phyloP scores from a whole-genome alignment of 139 green algal species.

The Parachlorella kessleri region DNA sequence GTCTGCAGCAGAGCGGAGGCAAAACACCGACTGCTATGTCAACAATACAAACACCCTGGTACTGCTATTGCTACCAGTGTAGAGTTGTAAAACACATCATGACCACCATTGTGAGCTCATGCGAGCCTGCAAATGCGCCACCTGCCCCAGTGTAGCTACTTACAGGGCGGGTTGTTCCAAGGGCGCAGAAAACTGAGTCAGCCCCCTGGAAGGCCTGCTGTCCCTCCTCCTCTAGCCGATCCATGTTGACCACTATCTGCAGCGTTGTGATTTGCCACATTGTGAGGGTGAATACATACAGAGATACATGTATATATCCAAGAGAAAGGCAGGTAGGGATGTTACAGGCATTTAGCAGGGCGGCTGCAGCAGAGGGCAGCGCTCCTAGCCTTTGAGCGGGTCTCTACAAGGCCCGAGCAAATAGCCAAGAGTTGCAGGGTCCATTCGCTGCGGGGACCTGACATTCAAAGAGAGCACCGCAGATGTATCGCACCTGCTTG shows the following conservation, averaged over 20 bases:
- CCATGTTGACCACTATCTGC: constrained; percentile 47
- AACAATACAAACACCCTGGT: too few relatives aligned
- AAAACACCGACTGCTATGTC: too few relatives aligned
- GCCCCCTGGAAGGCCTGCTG: constrained; percentile 34
- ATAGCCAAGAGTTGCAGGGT: background rate
- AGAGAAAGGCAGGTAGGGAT: background rate
- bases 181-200: constrained; percentile 55
- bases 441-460: background rate
- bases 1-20: background rate
- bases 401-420: background rate
- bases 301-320: background rate
- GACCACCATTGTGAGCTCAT: too few relatives aligned
- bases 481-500: background rate
- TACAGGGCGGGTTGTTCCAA: constrained; percentile 64
- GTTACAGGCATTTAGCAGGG: background rate
- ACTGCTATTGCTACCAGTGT: too few relatives aligned
- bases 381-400: background rate
- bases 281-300: background rate
- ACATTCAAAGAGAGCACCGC: background rate
- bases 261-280: background rate
- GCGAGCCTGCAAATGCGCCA: too few relatives aligned
- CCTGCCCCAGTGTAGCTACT: too few relatives aligned
- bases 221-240: constrained; percentile 37
- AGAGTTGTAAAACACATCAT: too few relatives aligned
- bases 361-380: background rate